Evolutionary conservation across 306 rosid species (phyloP).

Genomic region (Abrus precatorius): DNA sequence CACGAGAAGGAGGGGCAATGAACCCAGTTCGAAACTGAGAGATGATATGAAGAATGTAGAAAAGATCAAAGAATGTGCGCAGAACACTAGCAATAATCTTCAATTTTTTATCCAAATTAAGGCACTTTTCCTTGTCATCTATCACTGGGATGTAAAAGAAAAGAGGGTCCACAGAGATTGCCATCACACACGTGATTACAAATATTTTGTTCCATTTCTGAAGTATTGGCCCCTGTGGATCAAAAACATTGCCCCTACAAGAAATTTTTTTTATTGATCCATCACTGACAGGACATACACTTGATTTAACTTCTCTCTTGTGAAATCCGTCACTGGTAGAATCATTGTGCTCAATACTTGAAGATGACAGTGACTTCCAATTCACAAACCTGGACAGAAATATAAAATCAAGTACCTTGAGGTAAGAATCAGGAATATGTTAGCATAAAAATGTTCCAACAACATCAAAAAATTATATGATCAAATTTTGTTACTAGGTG

Average conservation of each 20-base stretch:
- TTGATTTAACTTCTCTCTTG: slow-evolving; percentile 54
- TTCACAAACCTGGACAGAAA: slow-evolving; percentile 64
- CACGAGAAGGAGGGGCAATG: slow-evolving; percentile 85
- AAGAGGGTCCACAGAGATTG: slow-evolving; percentile 83
- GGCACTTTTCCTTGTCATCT: slow-evolving; percentile 49
- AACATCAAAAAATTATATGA: not conserved
- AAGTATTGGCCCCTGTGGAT: slow-evolving; percentile 84
- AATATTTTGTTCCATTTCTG: slow-evolving; percentile 90
- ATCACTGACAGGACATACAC: slow-evolving; percentile 47
- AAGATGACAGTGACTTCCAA: slow-evolving; percentile 66
- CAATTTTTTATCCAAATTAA: slow-evolving; percentile 51
- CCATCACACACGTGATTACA: slow-evolving; percentile 75
- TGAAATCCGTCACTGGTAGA: slow-evolving; percentile 44
- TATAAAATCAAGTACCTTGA: slow-evolving; percentile 9
- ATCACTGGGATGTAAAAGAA: slow-evolving; percentile 78
- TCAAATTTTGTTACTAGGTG: not conserved
- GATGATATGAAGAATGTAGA: slow-evolving; percentile 74
- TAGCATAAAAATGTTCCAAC: not conserved
- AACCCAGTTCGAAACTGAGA: slow-evolving; percentile 88
- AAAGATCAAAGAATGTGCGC: slow-evolving; percentile 81
- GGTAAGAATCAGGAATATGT: slow-evolving; percentile 30
- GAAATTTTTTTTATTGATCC: slow-evolving; percentile 43
- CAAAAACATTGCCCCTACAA: slow-evolving; percentile 57
- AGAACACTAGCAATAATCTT: slow-evolving; percentile 69
- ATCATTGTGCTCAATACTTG: slow-evolving; percentile 46